These are phyloP conservation scores for Elsinoe perseae DNA, from an alignment of 2,329 filamentous ascomycete species.

Conservation along the genomic window DNA sequence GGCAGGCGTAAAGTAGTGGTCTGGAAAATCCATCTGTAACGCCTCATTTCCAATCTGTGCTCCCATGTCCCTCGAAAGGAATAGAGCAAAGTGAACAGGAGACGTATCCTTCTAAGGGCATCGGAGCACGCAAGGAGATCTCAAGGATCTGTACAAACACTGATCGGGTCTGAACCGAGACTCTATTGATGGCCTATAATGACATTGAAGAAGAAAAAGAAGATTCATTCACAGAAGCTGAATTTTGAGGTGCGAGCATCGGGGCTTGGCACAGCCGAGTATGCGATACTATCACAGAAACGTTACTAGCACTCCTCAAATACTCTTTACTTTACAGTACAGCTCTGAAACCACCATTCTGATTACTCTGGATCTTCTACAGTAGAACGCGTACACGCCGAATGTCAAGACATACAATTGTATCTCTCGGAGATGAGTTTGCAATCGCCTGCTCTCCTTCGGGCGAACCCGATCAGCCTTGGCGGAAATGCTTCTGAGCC, in stretches of 20 bases:
- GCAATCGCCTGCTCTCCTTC: background rate
- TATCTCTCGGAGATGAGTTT: no score
- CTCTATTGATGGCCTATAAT: constrained; percentile 93
- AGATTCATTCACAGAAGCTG: constrained; percentile 18
- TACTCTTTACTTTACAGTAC: no score
- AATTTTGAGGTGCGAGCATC: constrained; percentile 14
- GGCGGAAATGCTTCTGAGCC: background rate
- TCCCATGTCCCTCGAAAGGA: constrained; percentile 42
- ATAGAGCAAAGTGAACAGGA: constrained; percentile 50
- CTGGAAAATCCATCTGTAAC: constrained; percentile 31
- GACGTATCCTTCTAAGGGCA: constrained; percentile 73
- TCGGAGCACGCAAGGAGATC: constrained; percentile 94
- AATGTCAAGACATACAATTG: background rate
- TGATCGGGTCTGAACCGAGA: constrained; percentile 87
- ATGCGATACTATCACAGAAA: no score
- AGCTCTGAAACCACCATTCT: no score
- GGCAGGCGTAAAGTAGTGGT: constrained; percentile 27
- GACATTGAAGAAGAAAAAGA: constrained; percentile 59
- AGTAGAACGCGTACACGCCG: no score
- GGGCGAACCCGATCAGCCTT: constrained; percentile 6
- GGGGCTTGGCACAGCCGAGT: background rate
- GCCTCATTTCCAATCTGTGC: constrained; percentile 37
- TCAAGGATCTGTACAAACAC: constrained; percentile 83
- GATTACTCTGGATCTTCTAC: no score
- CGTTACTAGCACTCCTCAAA: no score